A percentile compares a stretch with the other conserved stretches of the same genome.
Conservation (phyloP, 768 basidiomycete genomes). For the Tricholoma saponaceum region DNA sequence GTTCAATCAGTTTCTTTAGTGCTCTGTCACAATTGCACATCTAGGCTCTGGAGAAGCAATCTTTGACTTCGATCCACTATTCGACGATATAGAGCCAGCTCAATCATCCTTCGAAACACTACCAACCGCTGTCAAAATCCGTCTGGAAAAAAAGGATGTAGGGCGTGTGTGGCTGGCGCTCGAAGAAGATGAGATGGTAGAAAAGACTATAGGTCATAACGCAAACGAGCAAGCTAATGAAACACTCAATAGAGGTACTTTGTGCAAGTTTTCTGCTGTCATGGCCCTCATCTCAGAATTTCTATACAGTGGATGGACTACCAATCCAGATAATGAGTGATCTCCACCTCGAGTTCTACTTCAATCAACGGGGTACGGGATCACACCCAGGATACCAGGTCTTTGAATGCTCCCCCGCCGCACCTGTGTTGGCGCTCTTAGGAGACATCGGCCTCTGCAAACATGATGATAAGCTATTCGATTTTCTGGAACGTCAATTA, state of each 20-base stretch:
- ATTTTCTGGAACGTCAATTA: not conserved
- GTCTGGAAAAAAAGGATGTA: not conserved
- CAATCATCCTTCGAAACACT: not conserved
- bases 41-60: not conserved
- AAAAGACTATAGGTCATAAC: not conserved
- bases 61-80: not conserved
- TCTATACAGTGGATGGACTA: not conserved
- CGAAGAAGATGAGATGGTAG: not conserved
- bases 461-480: not conserved
- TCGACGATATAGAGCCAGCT: not conserved
- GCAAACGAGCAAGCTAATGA: not conserved
- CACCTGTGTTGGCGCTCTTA: not conserved
- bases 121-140: not conserved
- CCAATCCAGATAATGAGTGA: not conserved
- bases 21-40: no score
- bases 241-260: not conserved
- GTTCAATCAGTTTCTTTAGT: no score
- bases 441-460: not conserved
- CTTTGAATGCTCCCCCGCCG: not conserved
- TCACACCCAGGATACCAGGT: not conserved
- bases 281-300: not conserved
- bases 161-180: not conserved
- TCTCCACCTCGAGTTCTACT: not conserved
- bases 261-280: not conserved
- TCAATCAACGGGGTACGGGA: not conserved